A percentile compares a stretch with the other conserved stretches of the same genome.
Conservation (phyloP, 164 flowering plant species). For the Berberis thunbergii region DNA sequence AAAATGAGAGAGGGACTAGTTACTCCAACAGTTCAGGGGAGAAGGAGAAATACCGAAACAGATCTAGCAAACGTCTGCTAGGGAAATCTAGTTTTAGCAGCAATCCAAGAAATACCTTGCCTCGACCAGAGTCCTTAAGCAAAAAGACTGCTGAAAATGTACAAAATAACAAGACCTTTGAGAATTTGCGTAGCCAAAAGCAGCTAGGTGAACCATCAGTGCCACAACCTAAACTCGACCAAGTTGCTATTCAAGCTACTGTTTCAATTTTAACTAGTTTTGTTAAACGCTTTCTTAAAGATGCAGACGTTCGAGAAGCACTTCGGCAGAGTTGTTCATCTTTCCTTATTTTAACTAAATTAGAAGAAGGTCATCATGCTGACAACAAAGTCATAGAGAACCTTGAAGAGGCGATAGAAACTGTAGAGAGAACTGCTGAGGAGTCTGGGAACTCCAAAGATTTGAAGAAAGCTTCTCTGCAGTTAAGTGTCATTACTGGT, state of each 20-base stretch:
- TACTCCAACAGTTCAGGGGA: conserved; percentile 8
- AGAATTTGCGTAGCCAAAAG: conserved; percentile 17
- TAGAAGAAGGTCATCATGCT: conserved; percentile 18
- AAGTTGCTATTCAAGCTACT: conserved; percentile 58
- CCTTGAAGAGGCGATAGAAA: conserved; percentile 54
- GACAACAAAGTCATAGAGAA: conserved; percentile 35
- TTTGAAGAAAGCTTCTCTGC: conserved; percentile 52
- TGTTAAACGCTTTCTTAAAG: conserved; percentile 34
- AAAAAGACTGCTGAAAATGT: conserved; percentile 17
- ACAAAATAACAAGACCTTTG: conserved; percentile 15
- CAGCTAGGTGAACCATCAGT: conserved; percentile 8
- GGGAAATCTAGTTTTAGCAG: conserved; percentile 10
- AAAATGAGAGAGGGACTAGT: conserved; percentile 12
- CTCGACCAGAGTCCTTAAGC: conserved; percentile 7
- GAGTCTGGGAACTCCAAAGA: conserved; percentile 29
- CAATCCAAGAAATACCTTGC: conserved; percentile 13
- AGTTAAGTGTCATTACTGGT: conserved; percentile 55
- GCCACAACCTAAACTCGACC: conserved; percentile 48
- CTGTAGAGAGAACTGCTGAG: conserved; percentile 40
- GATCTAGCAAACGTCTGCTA: conserved; percentile 10
- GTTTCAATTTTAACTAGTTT: conserved; percentile 52
- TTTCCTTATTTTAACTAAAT: conserved; percentile 26
- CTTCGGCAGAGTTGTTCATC: conserved; percentile 36
- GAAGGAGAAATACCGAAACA: conserved; percentile 10
- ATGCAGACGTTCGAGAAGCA: conserved; percentile 33